Evolutionary conservation across 371 early-diverging fungal genomes (phyloP), one percentile per base, ranked within the genome.

Genomic region (Haplosporangium sp.): DNA sequence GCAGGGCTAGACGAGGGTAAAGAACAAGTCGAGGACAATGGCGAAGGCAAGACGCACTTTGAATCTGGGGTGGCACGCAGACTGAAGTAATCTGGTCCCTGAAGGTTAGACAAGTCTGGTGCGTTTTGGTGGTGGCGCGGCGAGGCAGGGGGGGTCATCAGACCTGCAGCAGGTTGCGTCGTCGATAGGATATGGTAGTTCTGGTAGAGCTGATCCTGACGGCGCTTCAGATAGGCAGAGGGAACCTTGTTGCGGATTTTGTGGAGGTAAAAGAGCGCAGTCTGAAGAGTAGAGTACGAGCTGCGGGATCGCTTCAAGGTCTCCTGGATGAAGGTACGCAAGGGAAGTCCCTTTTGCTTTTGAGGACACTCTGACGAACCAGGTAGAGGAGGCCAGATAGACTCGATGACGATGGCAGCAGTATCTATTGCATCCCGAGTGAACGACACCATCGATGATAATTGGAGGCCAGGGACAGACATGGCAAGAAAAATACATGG

Each of bases 221-320:
- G 74, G 41, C 74, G 74, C 69, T 69, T 69, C 13, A 74, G 45
- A 46, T 69, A 74, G 14, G 63, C 57, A 16, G 59, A 53, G 13
- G 74, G 74, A 61, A 74, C 74, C 54, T 74, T 69, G 59, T 72
- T 81, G 43, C 67, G 73, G 55, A 64, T 67, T 64, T 82, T 76
- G 67, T 84, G 86, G 13, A 92, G 81, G 66, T 91, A 92, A 55
- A 89, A 87, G 21, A 92, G 73, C 5, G 90, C 85, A 43, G 90
- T 85, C 79, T 92, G 92, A n/a, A 94, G 82, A 37, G 92, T 92
- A 7, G 91, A 89, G 69, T 90, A 93, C 13, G 93, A 90, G 12
- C 91, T 86, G 59, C 88, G 86, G 16, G 93, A 91, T 46, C 93
- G 87, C 59, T 86, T 87, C 9, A 94, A 77, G 47, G 93, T 87